These are phyloP conservation scores for Ustilago nuda DNA, from an alignment of 1,284 basidiomycete species.

Conservation along the genomic window DNA sequence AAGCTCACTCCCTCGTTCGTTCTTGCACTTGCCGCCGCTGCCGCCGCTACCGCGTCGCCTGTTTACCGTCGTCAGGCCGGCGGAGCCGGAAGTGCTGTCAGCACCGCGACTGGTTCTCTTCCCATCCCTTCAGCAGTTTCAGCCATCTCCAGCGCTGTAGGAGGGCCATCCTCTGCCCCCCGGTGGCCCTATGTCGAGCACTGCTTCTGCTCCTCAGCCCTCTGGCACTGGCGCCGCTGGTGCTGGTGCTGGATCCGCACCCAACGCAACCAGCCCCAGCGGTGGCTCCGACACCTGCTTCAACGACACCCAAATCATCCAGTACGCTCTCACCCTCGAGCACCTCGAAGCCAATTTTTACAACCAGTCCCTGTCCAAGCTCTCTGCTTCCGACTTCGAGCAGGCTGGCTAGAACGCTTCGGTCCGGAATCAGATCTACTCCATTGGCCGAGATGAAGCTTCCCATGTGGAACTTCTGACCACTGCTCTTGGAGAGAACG, in stretches of 20 bases:
- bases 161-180: background rate
- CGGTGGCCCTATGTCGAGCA: background rate
- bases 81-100: background rate
- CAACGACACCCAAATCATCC: constrained; percentile 55
- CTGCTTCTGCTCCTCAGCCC: background rate
- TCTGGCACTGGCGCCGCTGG: constrained; percentile 3
- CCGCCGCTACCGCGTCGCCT: constrained; percentile 35
- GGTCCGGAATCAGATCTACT: constrained; percentile 49
- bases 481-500: constrained; percentile 31
- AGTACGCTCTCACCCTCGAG: constrained; percentile 61
- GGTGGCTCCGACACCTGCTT: constrained; percentile 10
- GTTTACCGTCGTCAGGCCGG: constrained; percentile 19
- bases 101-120: background rate
- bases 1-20: constrained; percentile 40
- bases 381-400: constrained; percentile 36
- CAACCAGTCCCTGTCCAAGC: constrained; percentile 49
- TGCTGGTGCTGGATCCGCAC: constrained; percentile 4
- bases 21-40: constrained; percentile 32
- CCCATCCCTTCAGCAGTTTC: constrained; percentile 13
- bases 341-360: constrained; percentile 58
- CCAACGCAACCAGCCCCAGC: constrained; percentile 4
- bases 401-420: constrained; percentile 46
- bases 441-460: constrained; percentile 50
- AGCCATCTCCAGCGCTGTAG: background rate
- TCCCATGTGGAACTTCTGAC: constrained; percentile 40